Evolutionary conservation across 192 early-diverging fungal species (phyloP), one percentile per base, ranked within the genome.

Genomic region (Chytriomyces confervae): DNA sequence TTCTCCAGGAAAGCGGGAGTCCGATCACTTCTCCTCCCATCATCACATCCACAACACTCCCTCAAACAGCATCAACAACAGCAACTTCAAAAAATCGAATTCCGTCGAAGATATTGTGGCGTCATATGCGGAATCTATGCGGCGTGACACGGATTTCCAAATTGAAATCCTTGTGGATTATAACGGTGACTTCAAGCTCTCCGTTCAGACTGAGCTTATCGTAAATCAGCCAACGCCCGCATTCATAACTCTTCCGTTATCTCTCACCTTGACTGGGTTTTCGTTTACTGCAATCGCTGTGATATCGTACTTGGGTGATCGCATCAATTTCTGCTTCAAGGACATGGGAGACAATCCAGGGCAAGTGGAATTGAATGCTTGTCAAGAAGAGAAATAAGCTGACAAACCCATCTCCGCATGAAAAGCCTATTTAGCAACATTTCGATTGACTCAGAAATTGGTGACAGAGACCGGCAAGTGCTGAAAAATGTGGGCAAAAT

Each of bases 401-500:
- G 16, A 48, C 1, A n/a, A 43, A 69, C 13, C 53, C 75, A 50
- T 65, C 36, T 72, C 67, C 82, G 13, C 36, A 6, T 16, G 57
- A 16, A 29, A 49, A 87, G 84, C 43, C 77, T 90, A 6, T 83
- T 91, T 62, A 81, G 83, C 23, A 89, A 91, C 47, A 77, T 91
- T 13, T 69, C 79, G n/a, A 89, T 91, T 45, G 89, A 91, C 9
- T 89, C 88, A 1, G 87, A 89, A 65, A 81, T 91, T 60, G 89
- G 89, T 7, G 89, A 91, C 66, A 72, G 72, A 13, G 75, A 79
- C 50, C 77, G 82, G 18, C 88, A 87, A 78, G 88, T 90, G 1
- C 75, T 91, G 57, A 91, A 91, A 61, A 91, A 91, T 65, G 88
- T 91, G 5, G 84, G 87, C 11, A 84, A 89, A 73, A 91, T 91